Base-by-base conservation (phyloP, 2,329 filamentous ascomycete genomes). In the Fusarium clavum region DNA sequence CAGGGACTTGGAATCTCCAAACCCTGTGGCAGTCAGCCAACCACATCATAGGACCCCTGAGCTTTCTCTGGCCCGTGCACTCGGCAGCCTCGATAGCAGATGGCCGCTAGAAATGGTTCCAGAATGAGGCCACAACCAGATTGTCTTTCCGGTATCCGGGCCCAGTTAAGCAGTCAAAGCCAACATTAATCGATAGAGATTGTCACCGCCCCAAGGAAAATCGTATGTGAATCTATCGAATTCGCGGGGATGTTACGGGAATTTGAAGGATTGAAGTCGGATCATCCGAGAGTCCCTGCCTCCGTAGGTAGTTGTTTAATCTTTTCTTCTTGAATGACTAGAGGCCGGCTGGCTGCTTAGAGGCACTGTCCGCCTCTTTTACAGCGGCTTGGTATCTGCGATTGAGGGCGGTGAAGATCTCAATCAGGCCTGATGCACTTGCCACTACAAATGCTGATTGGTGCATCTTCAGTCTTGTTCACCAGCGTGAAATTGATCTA, bases 101-200 rank as follows among this genome's bases (percentile, higher is more conserved):
- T 71, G 64, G 57, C 53, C 64, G 66, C 56, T 32, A 64, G 64
- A 64, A 73, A 75, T 75, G 75, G 73, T 72, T 69, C 71, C 72
- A 79, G 75, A 78, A 79, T 80, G 77, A 79, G 77, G 75, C 79
- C 78, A 80, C 77, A 70, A 55, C 41, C 57, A 62, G 70, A 67
- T 63, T 70, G 67, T 62, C 53, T 61, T 79, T 74, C 79, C 77
- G 79, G 61, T 67, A 76, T 78, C 78, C 78, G 78, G 61, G 57
- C 45, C 71, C 70, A 73, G 55, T 45, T 57, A 58, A 64, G 65
- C 69, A 72, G 69, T 70, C 57, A 70, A 53, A 64, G 55, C 27
- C 38, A 49, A 57, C 43, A 55, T 45, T 51, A 41, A 53, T 62
- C 40, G 45, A 29, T 67, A 48, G 55, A 38, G 25, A 64, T 61